phyloP scores from a whole-genome alignment of 1,284 basidiomycete genomes.

The Neonothopanus nambi region DNA sequence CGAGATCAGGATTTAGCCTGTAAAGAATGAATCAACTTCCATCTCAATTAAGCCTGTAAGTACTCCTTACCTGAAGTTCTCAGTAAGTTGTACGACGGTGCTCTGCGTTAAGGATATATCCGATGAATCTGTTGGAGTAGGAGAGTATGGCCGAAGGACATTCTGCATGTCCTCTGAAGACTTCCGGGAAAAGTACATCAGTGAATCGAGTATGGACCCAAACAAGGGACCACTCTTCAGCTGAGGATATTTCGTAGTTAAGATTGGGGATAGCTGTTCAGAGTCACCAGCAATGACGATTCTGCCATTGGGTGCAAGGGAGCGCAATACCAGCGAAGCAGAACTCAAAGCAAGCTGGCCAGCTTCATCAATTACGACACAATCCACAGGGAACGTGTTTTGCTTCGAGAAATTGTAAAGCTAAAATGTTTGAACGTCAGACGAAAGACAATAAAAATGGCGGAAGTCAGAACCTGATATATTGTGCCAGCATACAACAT shows the following conservation, averaged over 20 bases:
- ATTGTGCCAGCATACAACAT: slow-evolving; percentile 49
- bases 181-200: slow-evolving; percentile 34
- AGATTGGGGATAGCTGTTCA: slow-evolving; percentile 49
- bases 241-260: slow-evolving; percentile 44
- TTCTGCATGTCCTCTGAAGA: slow-evolving; percentile 18
- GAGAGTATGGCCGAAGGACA: slow-evolving; percentile 14
- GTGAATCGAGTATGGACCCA: slow-evolving; percentile 47
- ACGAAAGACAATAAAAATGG: not conserved
- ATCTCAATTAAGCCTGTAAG: not conserved
- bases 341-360: slow-evolving; percentile 47
- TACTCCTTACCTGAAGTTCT: slow-evolving; percentile 42
- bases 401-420: slow-evolving; percentile 46
- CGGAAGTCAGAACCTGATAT: slow-evolving; percentile 37
- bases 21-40: not conserved
- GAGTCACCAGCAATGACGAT: slow-evolving; percentile 52
- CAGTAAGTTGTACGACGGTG: slow-evolving; percentile 46
- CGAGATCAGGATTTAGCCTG: slow-evolving; percentile 50
- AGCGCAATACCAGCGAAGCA: slow-evolving; percentile 43
- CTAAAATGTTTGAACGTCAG: slow-evolving; percentile 24
- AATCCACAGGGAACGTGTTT: slow-evolving; percentile 38
- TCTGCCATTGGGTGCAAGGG: slow-evolving; percentile 35
- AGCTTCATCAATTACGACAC: slow-evolving; percentile 48
- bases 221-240: slow-evolving; percentile 39
- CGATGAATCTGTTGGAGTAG: slow-evolving; percentile 6
- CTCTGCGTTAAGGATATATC: slow-evolving; percentile 26